phyloP scores from a whole-genome alignment of 345 rosid species.

The Cardiospermum halicacabum region DNA sequence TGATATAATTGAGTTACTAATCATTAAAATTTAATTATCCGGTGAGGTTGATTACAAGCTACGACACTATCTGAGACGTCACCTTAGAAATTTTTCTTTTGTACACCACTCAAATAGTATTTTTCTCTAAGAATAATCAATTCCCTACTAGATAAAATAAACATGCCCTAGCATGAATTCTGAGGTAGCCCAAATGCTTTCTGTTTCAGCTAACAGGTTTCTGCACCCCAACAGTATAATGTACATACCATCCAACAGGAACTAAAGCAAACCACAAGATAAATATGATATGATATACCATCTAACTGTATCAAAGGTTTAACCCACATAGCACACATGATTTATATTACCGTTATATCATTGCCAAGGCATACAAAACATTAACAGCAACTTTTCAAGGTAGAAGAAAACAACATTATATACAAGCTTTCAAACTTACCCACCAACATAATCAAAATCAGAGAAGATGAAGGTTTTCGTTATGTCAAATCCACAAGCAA shows the following conservation, averaged over 20 bases:
- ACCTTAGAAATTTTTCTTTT: background rate
- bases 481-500: conserved; percentile 92
- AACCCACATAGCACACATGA: background rate
- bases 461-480: conserved; percentile 85
- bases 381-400: background rate
- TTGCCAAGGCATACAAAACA: background rate
- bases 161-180: background rate
- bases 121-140: background rate
- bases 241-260: no score
- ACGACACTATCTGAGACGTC: background rate
- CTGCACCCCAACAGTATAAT: background rate
- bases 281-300: background rate
- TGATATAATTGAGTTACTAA: background rate
- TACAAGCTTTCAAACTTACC: conserved; percentile 38
- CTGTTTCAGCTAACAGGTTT: background rate
- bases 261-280: background rate
- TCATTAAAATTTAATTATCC: background rate
- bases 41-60: background rate
- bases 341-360: background rate
- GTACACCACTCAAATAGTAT: background rate
- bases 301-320: background rate
- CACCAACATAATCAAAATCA: conserved; percentile 85
- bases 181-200: background rate
- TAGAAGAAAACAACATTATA: background rate
- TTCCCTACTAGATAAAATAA: background rate